Base-by-base conservation (phyloP, 768 basidiomycete genomes). In the Lactifluus echinatus region DNA sequence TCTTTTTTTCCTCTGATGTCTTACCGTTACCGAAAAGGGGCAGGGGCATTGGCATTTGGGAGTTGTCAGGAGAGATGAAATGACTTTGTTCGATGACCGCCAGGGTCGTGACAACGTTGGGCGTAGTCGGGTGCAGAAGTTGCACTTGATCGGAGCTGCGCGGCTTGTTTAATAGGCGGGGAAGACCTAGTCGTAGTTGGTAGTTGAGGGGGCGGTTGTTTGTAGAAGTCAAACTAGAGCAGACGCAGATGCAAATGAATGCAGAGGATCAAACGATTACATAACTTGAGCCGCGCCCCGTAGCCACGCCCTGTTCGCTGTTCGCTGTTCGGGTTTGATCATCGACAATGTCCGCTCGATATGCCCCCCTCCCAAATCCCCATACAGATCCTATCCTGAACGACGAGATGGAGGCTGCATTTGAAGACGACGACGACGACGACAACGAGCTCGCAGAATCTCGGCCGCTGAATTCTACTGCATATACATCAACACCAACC, bases 331-430 rank as follows among this genome's bases (percentile, higher is more conserved):
- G n/a, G n/a, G n/a, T n/a, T n/a, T n/a, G n/a, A n/a, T n/a, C n/a
- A n/a, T n/a, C n/a, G n/a, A n/a, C n/a, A n/a, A 78, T 77, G 77
- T 70, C 83, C 64, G 77, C 74, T 63, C 79, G 81, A 63, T 89
- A 89, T 76, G 81, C 82, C 1, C 81, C 86, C 57, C 71, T 89
- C 44, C 82, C 84, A 11, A 83, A 79, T 62, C 76, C 79, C 21
- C 74, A 73, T 64, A 71, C 75, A 17, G 79, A 79, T 66, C 72
- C 70, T 45, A 72, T 76, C 53, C 68, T 74, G 8, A 72, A 75
- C 46, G 68, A 76, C 57, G 85, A 92, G 74, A 83, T 93, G 80
- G 86, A 93, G 66, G 89, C 89, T 23, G 90, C 92, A 2, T 93
- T 93, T 63, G 84, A 85, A 68, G 86, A 88, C 63, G 79, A 82